Percentiles rank a stretch among this genome's conserved stretches.
phyloP scores from a whole-genome alignment of 2,329 filamentous ascomycete species.

The Ambrosiella xylebori region DNA sequence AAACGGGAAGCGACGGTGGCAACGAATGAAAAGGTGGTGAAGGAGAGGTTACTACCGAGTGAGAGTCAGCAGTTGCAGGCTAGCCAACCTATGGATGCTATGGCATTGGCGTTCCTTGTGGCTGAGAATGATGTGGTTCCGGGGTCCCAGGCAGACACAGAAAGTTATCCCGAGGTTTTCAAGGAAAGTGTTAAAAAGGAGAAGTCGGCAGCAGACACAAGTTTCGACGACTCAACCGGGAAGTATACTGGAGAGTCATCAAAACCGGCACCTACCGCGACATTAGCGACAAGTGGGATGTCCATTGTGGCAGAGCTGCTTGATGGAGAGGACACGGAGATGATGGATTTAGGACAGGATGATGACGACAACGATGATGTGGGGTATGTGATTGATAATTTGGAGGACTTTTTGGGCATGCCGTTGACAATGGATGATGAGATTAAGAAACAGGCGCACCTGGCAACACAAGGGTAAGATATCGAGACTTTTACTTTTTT shows the following conservation, averaged over 20 bases:
- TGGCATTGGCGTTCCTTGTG: conserved; percentile 32
- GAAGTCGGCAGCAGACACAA: conserved; percentile 3
- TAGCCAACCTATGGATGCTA: conserved; percentile 27
- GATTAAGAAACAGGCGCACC: conserved; percentile 13
- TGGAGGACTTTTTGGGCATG: conserved; percentile 27
- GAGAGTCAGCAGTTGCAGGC: conserved; percentile 24
- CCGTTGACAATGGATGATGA: conserved; percentile 21
- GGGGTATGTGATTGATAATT: conserved; percentile 26
- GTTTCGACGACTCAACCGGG: neutral
- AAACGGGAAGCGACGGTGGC: neutral
- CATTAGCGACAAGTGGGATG: neutral
- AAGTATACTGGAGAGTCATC: too few species aligned
- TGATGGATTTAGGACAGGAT: conserved; percentile 6
- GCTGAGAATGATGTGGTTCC: conserved; percentile 22
- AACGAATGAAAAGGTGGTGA: neutral
- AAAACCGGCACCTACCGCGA: neutral
- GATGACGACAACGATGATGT: conserved; percentile 27
- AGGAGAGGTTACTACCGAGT: conserved; percentile 22
- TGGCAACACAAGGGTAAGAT: neutral
- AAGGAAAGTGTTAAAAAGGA: conserved; percentile 5
- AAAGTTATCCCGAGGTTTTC: conserved; percentile 8
- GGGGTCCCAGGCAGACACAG: conserved; percentile 7
- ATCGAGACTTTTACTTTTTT: neutral
- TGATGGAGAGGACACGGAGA: neutral
- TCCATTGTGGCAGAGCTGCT: neutral